Base-by-base conservation (phyloP, 2,329 filamentous ascomycete species). In the Fusarium euwallaceae region DNA sequence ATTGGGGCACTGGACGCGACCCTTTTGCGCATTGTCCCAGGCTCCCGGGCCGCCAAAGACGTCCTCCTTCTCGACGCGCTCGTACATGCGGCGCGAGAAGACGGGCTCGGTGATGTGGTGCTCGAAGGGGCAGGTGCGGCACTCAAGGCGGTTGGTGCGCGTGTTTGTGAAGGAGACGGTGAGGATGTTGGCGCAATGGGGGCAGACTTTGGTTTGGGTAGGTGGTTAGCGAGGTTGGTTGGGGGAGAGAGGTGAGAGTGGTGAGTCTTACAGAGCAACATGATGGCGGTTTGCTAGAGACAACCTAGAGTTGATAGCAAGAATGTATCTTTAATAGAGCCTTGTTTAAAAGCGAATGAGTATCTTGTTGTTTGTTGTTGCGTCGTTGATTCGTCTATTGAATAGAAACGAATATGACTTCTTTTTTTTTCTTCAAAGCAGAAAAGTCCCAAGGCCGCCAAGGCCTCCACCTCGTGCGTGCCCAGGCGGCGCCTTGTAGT, bases 41-140 rank as follows among this genome's bases (percentile, higher is more conserved):
- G 94, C 93, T 61, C 93, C 93, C 20, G 93, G 92, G 0, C 95
- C 95, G 69, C 97, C 97, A 80, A 98, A 92, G 60, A 98, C 94
- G 79, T 92, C 96, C 78, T 98, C 96, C 77, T 93, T 92, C 81
- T 97, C 94, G 84, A 97, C 96, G 81, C 93, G 91, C 84, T 93
- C 92, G 88, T 97, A 95, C 76, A 93, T 93, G 78, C 94, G 93
- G 80, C 97, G 95, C 78, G 88, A 92, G 85, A 91, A 98, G 84
- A 95, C 93, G 70, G 92, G 91, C 79, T 92, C 90, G 76, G 92
- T 92, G 80, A 98, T 92, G 67, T 93, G 87, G 84, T 95, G 95
- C 82, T 97, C 92, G 86, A 97, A 99, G 5, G 97, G 96, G 79
- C 97, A 99, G 67, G 95, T 97, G 68, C 95, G 94, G 86, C 97